A percentile compares a stretch with the other conserved stretches of the same genome.
Evolutionary conservation across 257 asterid species (phyloP).

Genomic region (Rubia yunnanensis): DNA sequence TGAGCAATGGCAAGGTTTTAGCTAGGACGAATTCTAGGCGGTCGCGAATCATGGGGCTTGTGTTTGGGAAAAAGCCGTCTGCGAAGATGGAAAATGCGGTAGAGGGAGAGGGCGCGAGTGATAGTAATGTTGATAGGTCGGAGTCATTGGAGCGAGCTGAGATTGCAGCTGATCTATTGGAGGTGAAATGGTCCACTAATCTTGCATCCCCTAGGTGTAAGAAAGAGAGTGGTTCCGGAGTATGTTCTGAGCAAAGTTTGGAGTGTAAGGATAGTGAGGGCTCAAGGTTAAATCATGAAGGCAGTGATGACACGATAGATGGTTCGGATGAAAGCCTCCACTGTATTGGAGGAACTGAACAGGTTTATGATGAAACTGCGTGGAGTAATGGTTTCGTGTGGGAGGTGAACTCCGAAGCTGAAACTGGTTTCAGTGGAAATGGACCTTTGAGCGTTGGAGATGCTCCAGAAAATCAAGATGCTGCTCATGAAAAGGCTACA

Average conservation of each 20-base stretch:
- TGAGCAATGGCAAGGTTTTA: conserved; percentile 25
- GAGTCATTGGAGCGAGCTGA: conserved; percentile 81
- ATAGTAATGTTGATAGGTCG: conserved; percentile 22
- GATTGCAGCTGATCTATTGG: conserved; percentile 92
- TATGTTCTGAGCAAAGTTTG: conserved; percentile 19
- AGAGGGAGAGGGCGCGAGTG: conserved; percentile 11
- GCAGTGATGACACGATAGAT: conserved; percentile 7
- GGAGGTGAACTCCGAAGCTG: conserved; percentile 21
- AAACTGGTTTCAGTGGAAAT: conserved; percentile 10
- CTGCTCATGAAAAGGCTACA: conserved; percentile 15
- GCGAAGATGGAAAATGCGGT: conserved; percentile 17
- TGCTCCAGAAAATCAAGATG: conserved; percentile 16
- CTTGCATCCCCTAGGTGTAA: conserved; percentile 36
- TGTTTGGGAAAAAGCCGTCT: conserved; percentile 51
- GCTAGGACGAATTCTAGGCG: conserved; percentile 38
- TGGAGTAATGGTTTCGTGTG: conserved; percentile 13
- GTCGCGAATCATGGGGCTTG: conserved; percentile 50
- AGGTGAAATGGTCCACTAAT: conserved; percentile 88
- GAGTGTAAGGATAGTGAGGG: conserved; percentile 19
- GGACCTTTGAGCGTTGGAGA: conserved; percentile 19
- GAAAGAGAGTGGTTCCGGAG: conserved; percentile 19
- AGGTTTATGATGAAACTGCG: background rate
- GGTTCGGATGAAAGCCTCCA: background rate
- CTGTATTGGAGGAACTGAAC: background rate
- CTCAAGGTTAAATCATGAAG: conserved; percentile 12